A percentile compares a stretch with the other conserved stretches of the same genome.
Conservation (phyloP, 2,329 filamentous ascomycete genomes). For the Aspergillus proliferans region DNA sequence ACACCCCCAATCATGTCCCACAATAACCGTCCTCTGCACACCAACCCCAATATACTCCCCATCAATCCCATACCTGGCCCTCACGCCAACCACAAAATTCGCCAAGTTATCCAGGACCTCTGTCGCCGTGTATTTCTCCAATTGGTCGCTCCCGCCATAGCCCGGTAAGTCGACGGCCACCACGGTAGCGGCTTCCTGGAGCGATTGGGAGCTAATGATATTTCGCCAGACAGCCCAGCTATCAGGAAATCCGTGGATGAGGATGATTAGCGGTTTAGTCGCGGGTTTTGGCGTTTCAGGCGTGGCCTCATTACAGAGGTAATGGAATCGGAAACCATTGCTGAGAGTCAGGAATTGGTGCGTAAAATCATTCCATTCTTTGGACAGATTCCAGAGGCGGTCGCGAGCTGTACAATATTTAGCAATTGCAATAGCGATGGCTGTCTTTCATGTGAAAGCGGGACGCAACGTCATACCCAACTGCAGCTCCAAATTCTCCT, state of each 20-base stretch:
- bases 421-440: neutral
- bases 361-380: constrained; percentile 40
- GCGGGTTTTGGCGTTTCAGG: constrained; percentile 13
- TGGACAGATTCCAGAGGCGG: constrained; percentile 50
- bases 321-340: constrained; percentile 50
- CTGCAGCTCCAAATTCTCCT: constrained; percentile 35
- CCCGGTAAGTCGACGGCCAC: constrained; percentile 55
- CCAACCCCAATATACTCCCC: constrained; percentile 15
- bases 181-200: constrained; percentile 38
- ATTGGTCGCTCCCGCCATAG: constrained; percentile 51
- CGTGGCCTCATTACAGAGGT: constrained; percentile 39
- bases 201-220: constrained; percentile 37
- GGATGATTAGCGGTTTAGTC: constrained; percentile 42
- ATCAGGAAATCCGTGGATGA: constrained; percentile 57
- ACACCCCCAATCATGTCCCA: constrained; percentile 53
- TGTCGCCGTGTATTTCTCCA: constrained; percentile 45
- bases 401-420: constrained; percentile 39
- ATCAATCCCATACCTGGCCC: constrained; percentile 41
- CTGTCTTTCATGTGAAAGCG: neutral
- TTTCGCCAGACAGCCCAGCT: constrained; percentile 51
- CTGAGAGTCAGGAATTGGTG: constrained; percentile 49
- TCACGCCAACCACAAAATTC: constrained; percentile 48
- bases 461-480: constrained; percentile 27
- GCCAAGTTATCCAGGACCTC: constrained; percentile 49
- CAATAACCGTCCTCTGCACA: constrained; percentile 43